A percentile compares a stretch with the other conserved stretches of the same genome.
Evolutionary conservation across 169 alveolate genomes (phyloP).

Genomic region (Babesia caballi): DNA sequence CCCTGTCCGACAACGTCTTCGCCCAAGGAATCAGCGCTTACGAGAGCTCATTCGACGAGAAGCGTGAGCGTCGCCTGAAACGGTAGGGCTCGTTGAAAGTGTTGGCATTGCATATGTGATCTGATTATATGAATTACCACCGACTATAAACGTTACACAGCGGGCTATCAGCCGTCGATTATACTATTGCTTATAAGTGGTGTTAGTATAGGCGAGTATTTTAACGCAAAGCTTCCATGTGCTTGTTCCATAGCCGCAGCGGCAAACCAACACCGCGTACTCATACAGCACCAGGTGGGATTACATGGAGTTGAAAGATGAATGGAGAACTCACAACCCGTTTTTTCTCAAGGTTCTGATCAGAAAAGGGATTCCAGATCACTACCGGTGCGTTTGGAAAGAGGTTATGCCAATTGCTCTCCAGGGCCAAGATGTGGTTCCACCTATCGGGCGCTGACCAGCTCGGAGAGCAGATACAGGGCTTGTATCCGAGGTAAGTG

Average conservation of each 20-base stretch:
- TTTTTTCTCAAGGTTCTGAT: conserved; percentile 60
- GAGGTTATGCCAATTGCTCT: not conserved
- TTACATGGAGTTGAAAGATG: not conserved
- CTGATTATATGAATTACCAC: not conserved
- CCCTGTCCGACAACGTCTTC: conserved; percentile 45
- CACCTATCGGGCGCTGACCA: conserved; percentile 43
- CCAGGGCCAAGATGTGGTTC: conserved; percentile 54
- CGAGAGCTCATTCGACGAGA: conserved; percentile 46
- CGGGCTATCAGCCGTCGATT: too few species aligned
- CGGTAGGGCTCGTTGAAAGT: too few species aligned
- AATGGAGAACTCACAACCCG: conserved; percentile 6
- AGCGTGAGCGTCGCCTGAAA: conserved; percentile 61
- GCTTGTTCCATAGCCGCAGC: too few species aligned
- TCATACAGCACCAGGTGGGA: too few species aligned
- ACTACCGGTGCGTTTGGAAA: conserved; percentile 52
- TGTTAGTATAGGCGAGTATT: too few species aligned
- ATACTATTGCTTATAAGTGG: too few species aligned
- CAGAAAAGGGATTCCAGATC: conserved; percentile 78
- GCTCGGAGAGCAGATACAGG: conserved; percentile 20
- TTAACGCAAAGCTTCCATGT: too few species aligned
- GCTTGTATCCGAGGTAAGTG: conserved; percentile 47
- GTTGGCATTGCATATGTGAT: not conserved
- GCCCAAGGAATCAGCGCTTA: conserved; percentile 31
- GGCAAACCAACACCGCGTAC: too few species aligned
- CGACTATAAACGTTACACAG: not conserved